Base-by-base conservation (phyloP, 768 basidiomycete species). In the Leccinum obscurum region DNA sequence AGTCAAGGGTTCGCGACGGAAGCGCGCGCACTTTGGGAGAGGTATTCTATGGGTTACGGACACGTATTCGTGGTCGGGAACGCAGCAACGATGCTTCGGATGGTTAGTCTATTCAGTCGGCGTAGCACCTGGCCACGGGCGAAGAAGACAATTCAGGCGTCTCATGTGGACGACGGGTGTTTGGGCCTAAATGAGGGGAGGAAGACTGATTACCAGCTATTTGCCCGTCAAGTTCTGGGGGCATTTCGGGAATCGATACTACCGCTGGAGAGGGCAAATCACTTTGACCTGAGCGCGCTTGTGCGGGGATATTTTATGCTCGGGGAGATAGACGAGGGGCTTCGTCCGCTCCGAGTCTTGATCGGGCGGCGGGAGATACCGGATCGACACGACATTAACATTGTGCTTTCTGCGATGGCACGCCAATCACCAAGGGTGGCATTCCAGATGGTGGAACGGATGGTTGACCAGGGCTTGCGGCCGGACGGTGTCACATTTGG, bases 331-430 rank as follows among this genome's bases (percentile, higher is more conserved):
- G 52, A 64, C 49, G 76, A 80, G 44, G 87, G 84, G 3, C 76
- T 87, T 57, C 65, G 71, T 10, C 72, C 78, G 24, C 75, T 90
- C 65, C 75, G 74, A 55, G 58, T 80, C 57, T 67, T 89, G 39
- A 68, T 83, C 44, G 63, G 70, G 24, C 82, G 84, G 53, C 72
- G 68, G 57, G 82, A 86, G 68, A 66, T 80, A 55, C 87, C 87
- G 15, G 87, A 90, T 70, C 63, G 80, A 41, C 76, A 83, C 67
- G 89, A 91, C 67, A 74, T 88, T 54, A 89, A 89, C 65, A 82
- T 91, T 53, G 80, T 79, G 44, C 77, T 91, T 57, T 76, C 78
- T 3, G 82, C 80, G 10, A 70, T 89, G 55, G 82, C 87, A 28
- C 75, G 77, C 59, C 70, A 79, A 62, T 73, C 81, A 48, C 82